Conservation (phyloP, 129 eudicot genomes). For the Erigeron canadensis region DNA sequence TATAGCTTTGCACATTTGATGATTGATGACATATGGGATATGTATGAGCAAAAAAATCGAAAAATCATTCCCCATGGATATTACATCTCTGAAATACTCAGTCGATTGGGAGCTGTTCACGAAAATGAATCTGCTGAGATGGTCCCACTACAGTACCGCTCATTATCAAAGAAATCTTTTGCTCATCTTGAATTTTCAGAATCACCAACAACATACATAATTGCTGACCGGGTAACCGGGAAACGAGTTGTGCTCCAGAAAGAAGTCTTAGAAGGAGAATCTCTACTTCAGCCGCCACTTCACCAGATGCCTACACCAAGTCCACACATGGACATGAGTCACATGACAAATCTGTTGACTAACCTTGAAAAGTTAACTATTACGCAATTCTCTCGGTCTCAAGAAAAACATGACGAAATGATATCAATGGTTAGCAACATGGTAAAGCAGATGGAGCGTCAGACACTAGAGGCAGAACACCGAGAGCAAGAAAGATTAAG, state of each 20-base stretch:
- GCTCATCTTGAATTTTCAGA: not conserved
- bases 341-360: no score
- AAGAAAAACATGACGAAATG: not conserved
- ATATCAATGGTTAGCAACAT: no score
- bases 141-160: no score
- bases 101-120: no score
- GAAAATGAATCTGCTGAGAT: no score
- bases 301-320: not conserved
- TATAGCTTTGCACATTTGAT: constrained; percentile 9
- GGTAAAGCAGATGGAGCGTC: not conserved
- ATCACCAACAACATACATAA: not conserved
- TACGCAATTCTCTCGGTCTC: no score
- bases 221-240: not conserved
- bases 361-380: no score
- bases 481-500: no score
- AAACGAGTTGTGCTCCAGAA: not conserved
- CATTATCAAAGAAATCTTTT: not conserved
- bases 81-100: constrained; percentile 14
- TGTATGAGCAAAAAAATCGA: not conserved
- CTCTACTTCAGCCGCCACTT: not conserved
- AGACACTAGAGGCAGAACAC: not conserved
- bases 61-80: constrained; percentile 14
- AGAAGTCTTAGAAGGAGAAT: not conserved
- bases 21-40: constrained; percentile 18
- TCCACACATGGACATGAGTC: not conserved